Evolutionary conservation across 305 asterid genomes (phyloP).

Genomic region (Fraxinus sp.): DNA sequence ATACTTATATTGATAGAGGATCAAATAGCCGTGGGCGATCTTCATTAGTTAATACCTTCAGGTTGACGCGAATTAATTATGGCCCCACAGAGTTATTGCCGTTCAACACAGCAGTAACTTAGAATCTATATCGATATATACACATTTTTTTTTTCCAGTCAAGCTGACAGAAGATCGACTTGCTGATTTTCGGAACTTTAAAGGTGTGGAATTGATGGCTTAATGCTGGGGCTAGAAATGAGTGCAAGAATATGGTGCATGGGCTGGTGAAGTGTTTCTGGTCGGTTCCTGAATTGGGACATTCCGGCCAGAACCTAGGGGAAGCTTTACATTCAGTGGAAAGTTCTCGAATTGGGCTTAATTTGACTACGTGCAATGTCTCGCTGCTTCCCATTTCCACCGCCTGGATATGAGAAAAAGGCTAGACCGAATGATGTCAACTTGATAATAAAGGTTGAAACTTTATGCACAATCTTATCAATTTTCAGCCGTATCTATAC

Average conservation of each 20-base stretch:
- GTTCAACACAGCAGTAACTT: slow-evolving; percentile 23
- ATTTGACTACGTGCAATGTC: slow-evolving; percentile 54
- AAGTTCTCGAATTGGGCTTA: slow-evolving; percentile 28
- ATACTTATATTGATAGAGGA: slow-evolving; percentile 23
- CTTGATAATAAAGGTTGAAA: slow-evolving; percentile 46
- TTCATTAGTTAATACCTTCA: slow-evolving; percentile 9
- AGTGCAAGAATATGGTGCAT: slow-evolving; percentile 40
- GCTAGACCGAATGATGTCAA: slow-evolving; percentile 38
- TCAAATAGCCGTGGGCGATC: slow-evolving; percentile 7
- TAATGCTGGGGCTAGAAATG: slow-evolving; percentile 34
- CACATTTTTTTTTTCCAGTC: slow-evolving; percentile 15
- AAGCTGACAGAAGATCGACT: neutral
- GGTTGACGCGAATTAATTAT: slow-evolving; percentile 14
- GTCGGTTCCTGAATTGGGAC: slow-evolving; percentile 50
- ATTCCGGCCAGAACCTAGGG: slow-evolving; percentile 41
- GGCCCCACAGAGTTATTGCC: slow-evolving; percentile 11
- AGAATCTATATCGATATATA: slow-evolving; percentile 6
- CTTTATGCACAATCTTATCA: slow-evolving; percentile 20
- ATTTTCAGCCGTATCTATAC: neutral
- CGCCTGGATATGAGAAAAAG: slow-evolving; percentile 67
- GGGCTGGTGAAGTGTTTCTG: slow-evolving; percentile 38
- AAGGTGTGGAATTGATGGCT: slow-evolving; percentile 27
- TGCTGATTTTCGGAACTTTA: slow-evolving; percentile 22
- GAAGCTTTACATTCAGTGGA: slow-evolving; percentile 34
- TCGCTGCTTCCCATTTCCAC: slow-evolving; percentile 77